phyloP scores from a whole-genome alignment of 495 filamentous ascomycete genomes.

The Hyaloscypha finlandica region DNA sequence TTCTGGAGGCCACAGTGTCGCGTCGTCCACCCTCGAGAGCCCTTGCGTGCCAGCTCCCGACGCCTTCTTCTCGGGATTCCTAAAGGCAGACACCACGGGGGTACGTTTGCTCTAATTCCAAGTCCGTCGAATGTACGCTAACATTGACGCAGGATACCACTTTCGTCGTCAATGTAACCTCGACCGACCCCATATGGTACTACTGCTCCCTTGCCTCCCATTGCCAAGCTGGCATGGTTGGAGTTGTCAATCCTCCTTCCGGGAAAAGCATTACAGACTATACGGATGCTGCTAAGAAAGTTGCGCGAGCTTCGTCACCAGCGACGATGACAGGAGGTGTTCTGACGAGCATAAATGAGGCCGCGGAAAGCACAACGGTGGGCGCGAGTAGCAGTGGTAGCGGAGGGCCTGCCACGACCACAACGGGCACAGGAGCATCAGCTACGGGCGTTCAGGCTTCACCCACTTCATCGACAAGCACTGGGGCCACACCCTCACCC shows the following conservation, averaged over 20 bases:
- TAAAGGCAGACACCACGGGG: conserved; percentile 39
- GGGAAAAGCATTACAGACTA: conserved; percentile 19
- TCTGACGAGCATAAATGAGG: conserved; percentile 6
- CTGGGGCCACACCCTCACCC: conserved; percentile 1
- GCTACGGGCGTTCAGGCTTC: neutral
- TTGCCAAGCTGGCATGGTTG: conserved; percentile 49
- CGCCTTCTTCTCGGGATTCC: conserved; percentile 40
- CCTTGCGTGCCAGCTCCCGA: conserved; percentile 59
- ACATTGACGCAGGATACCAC: conserved; percentile 40
- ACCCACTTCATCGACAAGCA: neutral
- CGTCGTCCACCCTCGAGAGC: conserved; percentile 61
- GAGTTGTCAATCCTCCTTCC: conserved; percentile 45
- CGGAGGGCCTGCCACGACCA: conserved; percentile 1
- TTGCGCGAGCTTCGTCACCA: conserved; percentile 5
- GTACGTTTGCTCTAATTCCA: no score
- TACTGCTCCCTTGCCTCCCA: conserved; percentile 47
- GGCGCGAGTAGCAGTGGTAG: neutral
- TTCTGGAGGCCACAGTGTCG: conserved; percentile 61
- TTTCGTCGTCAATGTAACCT: conserved; percentile 43
- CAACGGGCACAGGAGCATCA: neutral
- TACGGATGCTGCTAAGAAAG: conserved; percentile 8
- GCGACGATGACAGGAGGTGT: conserved; percentile 7
- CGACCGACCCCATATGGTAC: conserved; percentile 49
- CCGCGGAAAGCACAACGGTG: neutral
- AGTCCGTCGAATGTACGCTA: neutral